These are phyloP conservation scores for Tetrahymena borealis DNA, from an alignment of 73 alveolate species.

Conservation along the genomic window DNA sequence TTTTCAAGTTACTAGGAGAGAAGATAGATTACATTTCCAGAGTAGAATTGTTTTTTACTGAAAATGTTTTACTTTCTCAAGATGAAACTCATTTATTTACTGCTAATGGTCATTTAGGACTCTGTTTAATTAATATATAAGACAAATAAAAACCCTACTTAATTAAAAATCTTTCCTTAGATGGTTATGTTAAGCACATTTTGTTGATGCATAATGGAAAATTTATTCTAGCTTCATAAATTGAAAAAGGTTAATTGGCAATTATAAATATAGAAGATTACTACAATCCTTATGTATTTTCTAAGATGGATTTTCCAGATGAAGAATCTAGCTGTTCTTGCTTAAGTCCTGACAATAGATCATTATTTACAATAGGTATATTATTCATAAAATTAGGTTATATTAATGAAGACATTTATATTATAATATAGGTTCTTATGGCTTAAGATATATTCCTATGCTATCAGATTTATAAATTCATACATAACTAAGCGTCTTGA, in stretches of 20 bases:
- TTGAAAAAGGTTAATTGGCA: neutral
- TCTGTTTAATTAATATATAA: neutral
- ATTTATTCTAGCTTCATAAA: neutral
- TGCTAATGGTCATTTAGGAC: neutral
- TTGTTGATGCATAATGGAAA: neutral
- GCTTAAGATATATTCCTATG: neutral
- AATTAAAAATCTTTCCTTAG: neutral
- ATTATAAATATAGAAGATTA: neutral
- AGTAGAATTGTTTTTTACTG: neutral
- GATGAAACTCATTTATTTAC: neutral
- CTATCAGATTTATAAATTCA: neutral
- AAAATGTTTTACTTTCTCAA: neutral
- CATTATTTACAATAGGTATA: neutral
- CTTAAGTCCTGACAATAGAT: neutral
- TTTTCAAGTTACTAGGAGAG: neutral
- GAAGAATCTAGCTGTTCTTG: neutral
- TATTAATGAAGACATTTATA: neutral
- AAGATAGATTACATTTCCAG: neutral
- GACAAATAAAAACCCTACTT: neutral
- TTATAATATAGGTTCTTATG: neutral
- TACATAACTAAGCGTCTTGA: neutral
- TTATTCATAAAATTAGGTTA: neutral
- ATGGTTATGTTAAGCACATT: neutral
- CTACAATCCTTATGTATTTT: neutral
- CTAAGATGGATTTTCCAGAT: neutral